Evolutionary conservation across 495 filamentous ascomycete species (phyloP).

Genomic region (Aspergillus sparsus): DNA sequence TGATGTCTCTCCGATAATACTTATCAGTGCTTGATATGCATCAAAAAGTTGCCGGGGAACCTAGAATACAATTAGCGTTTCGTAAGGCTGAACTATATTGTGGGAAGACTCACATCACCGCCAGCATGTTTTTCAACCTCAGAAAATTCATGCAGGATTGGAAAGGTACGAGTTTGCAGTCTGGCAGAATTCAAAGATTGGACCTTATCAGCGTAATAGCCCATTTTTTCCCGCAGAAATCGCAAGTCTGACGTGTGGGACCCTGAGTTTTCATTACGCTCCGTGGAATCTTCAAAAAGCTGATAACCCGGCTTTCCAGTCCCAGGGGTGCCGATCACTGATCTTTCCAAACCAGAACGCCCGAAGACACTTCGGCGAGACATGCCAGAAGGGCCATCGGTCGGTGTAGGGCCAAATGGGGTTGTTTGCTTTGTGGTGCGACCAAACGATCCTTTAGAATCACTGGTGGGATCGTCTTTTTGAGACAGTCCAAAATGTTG

Average conservation of each 20-base stretch:
- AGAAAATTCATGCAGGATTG: conserved; percentile 71
- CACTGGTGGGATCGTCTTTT: conserved; percentile 50
- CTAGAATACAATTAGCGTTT: conserved; percentile 31
- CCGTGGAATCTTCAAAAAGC: conserved; percentile 67
- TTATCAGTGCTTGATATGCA: conserved; percentile 75
- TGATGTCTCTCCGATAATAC: conserved; percentile 68
- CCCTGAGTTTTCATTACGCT: conserved; percentile 47
- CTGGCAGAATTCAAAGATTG: conserved; percentile 72
- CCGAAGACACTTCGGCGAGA: conserved; percentile 68
- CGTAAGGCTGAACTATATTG: background rate
- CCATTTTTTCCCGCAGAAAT: conserved; percentile 76
- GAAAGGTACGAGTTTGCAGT: conserved; percentile 62
- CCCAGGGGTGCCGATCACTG: conserved; percentile 78
- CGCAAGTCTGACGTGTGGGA: conserved; percentile 63
- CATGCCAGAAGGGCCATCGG: conserved; percentile 35
- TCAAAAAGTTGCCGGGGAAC: conserved; percentile 68
- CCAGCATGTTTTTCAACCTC: conserved; percentile 67
- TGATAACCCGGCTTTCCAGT: conserved; percentile 54
- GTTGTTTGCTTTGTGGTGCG: conserved; percentile 51
- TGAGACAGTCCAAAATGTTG: conserved; percentile 90
- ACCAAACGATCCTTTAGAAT: conserved; percentile 59
- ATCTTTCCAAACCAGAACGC: conserved; percentile 68
- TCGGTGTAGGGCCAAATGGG: conserved; percentile 29
- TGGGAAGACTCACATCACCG: conserved; percentile 54
- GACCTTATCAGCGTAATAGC: conserved; percentile 72